Evolutionary conservation across 345 rosid genomes (phyloP).

Genomic region (Arabidopsis arenosa): DNA sequence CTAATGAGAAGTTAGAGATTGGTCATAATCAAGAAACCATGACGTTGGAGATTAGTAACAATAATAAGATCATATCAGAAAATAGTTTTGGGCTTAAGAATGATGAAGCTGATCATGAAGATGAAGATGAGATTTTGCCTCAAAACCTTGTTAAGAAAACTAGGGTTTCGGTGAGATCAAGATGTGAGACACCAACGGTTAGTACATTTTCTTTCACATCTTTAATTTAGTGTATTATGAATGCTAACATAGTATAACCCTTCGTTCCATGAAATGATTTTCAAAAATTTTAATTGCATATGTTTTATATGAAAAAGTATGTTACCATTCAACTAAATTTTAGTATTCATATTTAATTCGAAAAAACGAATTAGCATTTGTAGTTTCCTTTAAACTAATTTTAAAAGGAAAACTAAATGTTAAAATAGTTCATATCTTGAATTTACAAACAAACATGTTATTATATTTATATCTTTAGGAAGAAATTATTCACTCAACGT

Average conservation of each 20-base stretch:
- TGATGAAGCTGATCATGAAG: conserved; percentile 43
- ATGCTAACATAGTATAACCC: background rate
- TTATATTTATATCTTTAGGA: background rate
- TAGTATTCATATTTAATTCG: background rate
- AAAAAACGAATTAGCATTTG: background rate
- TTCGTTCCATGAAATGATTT: background rate
- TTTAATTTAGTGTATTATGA: background rate
- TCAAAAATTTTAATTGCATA: no score
- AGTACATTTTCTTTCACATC: conserved; percentile 34
- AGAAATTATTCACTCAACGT: background rate
- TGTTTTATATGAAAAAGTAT: no score
- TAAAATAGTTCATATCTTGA: conserved; percentile 1
- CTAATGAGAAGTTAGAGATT: conserved; percentile 40
- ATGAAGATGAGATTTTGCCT: conserved; percentile 59
- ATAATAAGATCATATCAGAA: conserved; percentile 33
- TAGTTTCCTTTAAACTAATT: background rate
- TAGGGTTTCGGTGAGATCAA: conserved; percentile 88
- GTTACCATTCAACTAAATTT: background rate
- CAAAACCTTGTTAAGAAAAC: conserved; percentile 75
- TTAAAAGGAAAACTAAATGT: background rate
- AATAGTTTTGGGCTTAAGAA: conserved; percentile 42
- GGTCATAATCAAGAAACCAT: conserved; percentile 28
- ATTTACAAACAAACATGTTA: background rate
- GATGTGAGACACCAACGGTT: conserved; percentile 91
- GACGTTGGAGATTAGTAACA: conserved; percentile 17